Conservation (phyloP, 305 asterid species). For the Ruellia speciosa region DNA sequence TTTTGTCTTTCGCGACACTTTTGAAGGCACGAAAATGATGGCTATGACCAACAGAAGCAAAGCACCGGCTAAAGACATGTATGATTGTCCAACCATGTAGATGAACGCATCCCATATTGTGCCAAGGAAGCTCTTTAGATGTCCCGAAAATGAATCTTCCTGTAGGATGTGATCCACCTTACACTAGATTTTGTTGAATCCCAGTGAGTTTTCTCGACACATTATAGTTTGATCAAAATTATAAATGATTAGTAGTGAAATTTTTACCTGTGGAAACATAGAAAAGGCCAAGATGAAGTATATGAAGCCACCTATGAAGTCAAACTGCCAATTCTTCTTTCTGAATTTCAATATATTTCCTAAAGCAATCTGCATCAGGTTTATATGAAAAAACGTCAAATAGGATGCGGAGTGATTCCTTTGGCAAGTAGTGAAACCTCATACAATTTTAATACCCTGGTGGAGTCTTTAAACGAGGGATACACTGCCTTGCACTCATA, state of each 20-base stretch:
- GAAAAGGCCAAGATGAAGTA: slow-evolving; percentile 83
- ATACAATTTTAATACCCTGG: slow-evolving; percentile 53
- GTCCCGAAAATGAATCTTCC: slow-evolving; percentile 80
- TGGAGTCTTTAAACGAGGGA: slow-evolving; percentile 95
- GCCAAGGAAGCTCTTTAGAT: slow-evolving; percentile 67
- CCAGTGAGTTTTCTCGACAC: no score
- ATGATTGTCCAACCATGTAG: slow-evolving; percentile 69
- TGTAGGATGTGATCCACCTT: slow-evolving; percentile 84
- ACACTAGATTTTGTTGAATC: no score
- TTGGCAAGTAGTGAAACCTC: no score
- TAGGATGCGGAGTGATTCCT: no score
- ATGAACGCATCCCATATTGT: slow-evolving; percentile 77
- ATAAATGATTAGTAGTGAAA: not conserved
- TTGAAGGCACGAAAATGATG: slow-evolving; percentile 75
- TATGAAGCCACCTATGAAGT: slow-evolving; percentile 89
- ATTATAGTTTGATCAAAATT: no score
- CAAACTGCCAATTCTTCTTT: slow-evolving; percentile 99
- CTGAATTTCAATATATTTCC: slow-evolving; percentile 96
- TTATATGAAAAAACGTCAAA: no score
- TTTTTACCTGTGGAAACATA: slow-evolving; percentile 91
- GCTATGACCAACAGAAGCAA: slow-evolving; percentile 59
- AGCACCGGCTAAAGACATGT: slow-evolving; percentile 70
- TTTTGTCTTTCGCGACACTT: slow-evolving; percentile 68
- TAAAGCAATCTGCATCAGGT: slow-evolving; percentile 93
- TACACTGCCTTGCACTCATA: slow-evolving; percentile 82